Evolutionary conservation across 2,329 filamentous ascomycete genomes (phyloP).

Genomic region (Saccharata proteae): DNA sequence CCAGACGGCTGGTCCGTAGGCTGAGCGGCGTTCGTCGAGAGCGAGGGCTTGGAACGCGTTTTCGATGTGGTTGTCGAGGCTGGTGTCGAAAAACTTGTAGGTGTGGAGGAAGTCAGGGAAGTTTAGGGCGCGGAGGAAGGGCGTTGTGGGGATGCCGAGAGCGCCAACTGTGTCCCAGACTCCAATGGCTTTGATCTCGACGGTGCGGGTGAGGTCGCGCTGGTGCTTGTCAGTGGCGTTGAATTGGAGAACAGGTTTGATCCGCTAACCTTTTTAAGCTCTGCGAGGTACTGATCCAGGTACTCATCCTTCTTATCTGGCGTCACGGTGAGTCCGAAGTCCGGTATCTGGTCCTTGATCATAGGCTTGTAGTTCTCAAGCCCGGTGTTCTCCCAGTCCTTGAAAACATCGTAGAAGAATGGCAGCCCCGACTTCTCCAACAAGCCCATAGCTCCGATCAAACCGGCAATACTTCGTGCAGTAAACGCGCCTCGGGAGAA

Average conservation of each 20-base stretch:
- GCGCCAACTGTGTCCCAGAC: constrained; percentile 42
- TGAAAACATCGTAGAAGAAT: constrained; percentile 12
- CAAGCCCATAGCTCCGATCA: constrained; percentile 14
- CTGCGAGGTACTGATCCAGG: constrained; percentile 22
- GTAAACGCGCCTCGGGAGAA: constrained; percentile 50
- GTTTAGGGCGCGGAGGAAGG: constrained; percentile 20
- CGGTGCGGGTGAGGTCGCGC: constrained; percentile 25
- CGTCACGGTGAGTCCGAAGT: constrained; percentile 5
- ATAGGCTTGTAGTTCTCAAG: constrained; percentile 2
- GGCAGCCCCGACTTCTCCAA: constrained; percentile 11
- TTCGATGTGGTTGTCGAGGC: constrained; percentile 34
- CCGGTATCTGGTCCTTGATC: constrained; percentile 1
- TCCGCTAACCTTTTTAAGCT: constrained; percentile 23
- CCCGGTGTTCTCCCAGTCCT: constrained; percentile 13
- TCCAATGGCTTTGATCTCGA: constrained; percentile 38
- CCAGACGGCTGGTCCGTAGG: constrained; percentile 47
- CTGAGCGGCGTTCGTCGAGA: constrained; percentile 43
- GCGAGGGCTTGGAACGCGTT: constrained; percentile 49
- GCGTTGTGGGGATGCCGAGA: constrained; percentile 33
- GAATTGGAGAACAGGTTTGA: background rate
- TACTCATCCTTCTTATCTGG: constrained; percentile 7
- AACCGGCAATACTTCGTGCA: constrained; percentile 13
- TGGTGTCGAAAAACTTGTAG: constrained; percentile 30
- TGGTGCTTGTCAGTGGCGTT: constrained; percentile 10
- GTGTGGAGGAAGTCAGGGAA: constrained; percentile 22